phyloP scores from a whole-genome alignment of 2,329 filamentous ascomycete species.

The Calcarisporium arbuscula region DNA sequence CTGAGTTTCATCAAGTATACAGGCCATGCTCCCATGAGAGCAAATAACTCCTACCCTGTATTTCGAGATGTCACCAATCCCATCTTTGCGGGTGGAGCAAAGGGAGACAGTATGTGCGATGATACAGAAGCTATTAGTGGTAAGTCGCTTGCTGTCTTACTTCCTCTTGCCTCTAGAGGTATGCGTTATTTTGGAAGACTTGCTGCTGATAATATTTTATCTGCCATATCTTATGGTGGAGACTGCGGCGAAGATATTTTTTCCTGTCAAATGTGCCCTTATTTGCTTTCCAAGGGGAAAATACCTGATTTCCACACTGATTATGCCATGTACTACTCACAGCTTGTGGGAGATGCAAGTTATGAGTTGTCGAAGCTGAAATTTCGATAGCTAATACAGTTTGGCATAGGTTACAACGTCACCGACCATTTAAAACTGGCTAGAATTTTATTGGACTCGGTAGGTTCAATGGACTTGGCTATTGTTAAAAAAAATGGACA shows the following conservation, averaged over 20 bases:
- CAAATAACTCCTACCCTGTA: slow-evolving; percentile 4
- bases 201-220: no score
- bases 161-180: no score
- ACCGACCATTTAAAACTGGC: no score
- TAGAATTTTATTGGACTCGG: no score
- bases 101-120: slow-evolving; percentile 3
- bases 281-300: slow-evolving; percentile 4
- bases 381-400: no score
- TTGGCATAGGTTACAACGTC: no score
- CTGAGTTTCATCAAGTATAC: slow-evolving; percentile 4
- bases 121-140: slow-evolving; percentile 4
- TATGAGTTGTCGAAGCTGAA: no score
- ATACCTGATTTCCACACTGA: slow-evolving; percentile 4
- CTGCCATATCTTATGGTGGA: slow-evolving; percentile 2
- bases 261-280: slow-evolving; percentile 4
- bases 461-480: no score
- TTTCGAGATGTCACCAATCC: slow-evolving; percentile 7
- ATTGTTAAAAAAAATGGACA: no score
- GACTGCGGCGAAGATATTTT: slow-evolving; percentile 5
- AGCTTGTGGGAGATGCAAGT: slow-evolving; percentile 4
- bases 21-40: slow-evolving; percentile 3
- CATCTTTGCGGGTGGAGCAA: slow-evolving; percentile 3
- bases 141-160: no score
- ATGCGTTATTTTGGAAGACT: no score
- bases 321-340: slow-evolving; percentile 7